Percentiles rank a stretch among this genome's conserved stretches.
Evolutionary conservation across 805 yeast genomes (phyloP).

Genomic region (Cyberlindnera saturnus): DNA sequence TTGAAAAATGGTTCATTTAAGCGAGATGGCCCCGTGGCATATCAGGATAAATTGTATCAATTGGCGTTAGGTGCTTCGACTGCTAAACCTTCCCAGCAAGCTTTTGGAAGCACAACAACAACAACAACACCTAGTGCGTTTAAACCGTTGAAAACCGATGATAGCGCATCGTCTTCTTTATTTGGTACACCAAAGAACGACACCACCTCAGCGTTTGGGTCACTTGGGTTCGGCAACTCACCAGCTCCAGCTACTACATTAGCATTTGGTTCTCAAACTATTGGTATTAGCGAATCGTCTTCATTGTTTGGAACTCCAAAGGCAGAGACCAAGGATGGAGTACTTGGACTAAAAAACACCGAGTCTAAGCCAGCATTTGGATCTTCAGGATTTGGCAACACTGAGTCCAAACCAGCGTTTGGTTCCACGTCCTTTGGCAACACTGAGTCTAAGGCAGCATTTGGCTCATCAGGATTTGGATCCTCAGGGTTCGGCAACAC

Average conservation of each 20-base stretch:
- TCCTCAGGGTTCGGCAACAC: constrained; percentile 12
- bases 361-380: constrained; percentile 1
- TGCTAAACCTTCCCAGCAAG: background rate
- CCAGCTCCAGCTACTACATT: background rate
- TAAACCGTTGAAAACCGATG: too few relatives aligned
- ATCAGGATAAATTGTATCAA: constrained; percentile 5
- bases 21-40: constrained; percentile 16
- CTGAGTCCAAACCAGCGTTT: background rate
- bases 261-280: constrained; percentile 12
- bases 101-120: background rate
- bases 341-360: constrained; percentile 6
- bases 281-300: too few relatives aligned
- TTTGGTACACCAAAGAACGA: too few relatives aligned
- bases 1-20: constrained; percentile 32
- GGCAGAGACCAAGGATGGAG: background rate
- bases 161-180: too few relatives aligned
- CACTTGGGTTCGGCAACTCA: background rate
- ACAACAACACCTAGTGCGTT: too few relatives aligned
- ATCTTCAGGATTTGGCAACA: constrained; percentile 2
- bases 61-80: background rate
- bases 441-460: constrained; percentile 7
- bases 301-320: too few relatives aligned
- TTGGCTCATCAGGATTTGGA: constrained; percentile 8
- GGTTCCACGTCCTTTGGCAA: constrained; percentile 18
- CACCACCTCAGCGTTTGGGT: background rate